A percentile compares a stretch with the other conserved stretches of the same genome.
These are phyloP conservation scores for Globisporangium recalcitrans DNA, from an alignment of 352 stramenopile genomes.

Conservation along the genomic window DNA sequence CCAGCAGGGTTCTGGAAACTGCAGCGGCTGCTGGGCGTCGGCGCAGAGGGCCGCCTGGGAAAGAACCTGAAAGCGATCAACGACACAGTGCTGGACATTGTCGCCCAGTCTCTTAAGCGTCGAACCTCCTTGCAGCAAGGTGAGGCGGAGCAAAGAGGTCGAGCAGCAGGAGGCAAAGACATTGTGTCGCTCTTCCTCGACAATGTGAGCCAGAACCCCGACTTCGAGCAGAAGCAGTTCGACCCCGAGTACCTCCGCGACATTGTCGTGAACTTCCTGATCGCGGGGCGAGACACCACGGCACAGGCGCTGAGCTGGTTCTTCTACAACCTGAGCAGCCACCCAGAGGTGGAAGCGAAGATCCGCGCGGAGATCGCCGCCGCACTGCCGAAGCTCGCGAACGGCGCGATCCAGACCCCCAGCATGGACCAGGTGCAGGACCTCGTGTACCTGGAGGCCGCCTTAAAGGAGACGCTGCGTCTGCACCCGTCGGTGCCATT, in stretches of 20 bases:
- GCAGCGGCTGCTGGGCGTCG: slow-evolving; percentile 29
- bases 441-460: slow-evolving; percentile 10
- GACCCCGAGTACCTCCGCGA: slow-evolving; percentile 47
- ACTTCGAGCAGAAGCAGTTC: slow-evolving; percentile 7
- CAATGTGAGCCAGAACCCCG: not conserved
- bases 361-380: slow-evolving; percentile 36
- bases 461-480: slow-evolving; percentile 50
- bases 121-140: not conserved
- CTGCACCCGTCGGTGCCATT: slow-evolving; percentile 47
- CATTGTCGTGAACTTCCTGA: slow-evolving; percentile 71
- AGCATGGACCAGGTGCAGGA: slow-evolving; percentile 21
- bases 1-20: slow-evolving; percentile 36
- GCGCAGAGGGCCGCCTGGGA: slow-evolving; percentile 28
- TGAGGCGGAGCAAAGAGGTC: not conserved
- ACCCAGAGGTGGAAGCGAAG: slow-evolving; percentile 44
- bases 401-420: not conserved
- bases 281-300: slow-evolving; percentile 74
- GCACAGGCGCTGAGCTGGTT: slow-evolving; percentile 66
- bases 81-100: slow-evolving; percentile 30
- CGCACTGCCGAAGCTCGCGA: slow-evolving; percentile 23
- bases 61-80: slow-evolving; percentile 31
- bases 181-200: slow-evolving; percentile 27
- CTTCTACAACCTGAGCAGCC: slow-evolving; percentile 39
- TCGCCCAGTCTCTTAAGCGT: slow-evolving; percentile 24
- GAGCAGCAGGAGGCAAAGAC: not conserved